Base-by-base conservation (phyloP, 208 protist species). In the Balamuthia mandrillaris region DNA sequence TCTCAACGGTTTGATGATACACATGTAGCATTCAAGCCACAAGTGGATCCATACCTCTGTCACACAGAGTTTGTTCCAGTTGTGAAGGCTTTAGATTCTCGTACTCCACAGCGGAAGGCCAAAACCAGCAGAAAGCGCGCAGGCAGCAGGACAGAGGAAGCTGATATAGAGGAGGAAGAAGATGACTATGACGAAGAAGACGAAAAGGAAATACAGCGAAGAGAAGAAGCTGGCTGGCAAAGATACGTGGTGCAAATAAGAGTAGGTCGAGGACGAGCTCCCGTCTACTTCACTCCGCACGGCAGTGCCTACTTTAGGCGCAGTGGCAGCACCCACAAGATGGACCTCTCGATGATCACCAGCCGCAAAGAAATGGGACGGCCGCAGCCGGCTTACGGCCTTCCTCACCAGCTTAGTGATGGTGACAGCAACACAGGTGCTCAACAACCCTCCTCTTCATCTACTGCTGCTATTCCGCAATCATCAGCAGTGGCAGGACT, bases 31-130 rank as follows among this genome's bases (percentile, higher is more conserved):
- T 87, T 86, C 49, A 58, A 60, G 37, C 84, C 84, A n/a, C 65
- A 87, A n/a, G 84, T 87, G 58, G 84, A 87, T 33, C 84, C 84
- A 18, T 60, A 85, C 18, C 42, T 87, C 14, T 29, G 52, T 14
- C 37, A n/a, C 5, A 29, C 81, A 3, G 39, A 74, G 31, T 87
- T 87, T 49, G 27, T 87, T 10, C 0, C 47, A 44, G 79, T 87
- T n/a, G n/a, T 9, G 37, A 6, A 52, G 63, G 14, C 7, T 24
- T 0, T 31, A 5, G n/a, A 9, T 33, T 6, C 63, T 37, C n/a
- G n/a, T n/a, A n/a, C n/a, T n/a, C n/a, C n/a, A n/a, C n/a, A n/a
- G n/a, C n/a, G n/a, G n/a, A n/a, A n/a, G n/a, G n/a, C n/a, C n/a
- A n/a, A n/a, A n/a, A n/a, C n/a, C n/a, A n/a, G n/a, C n/a, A n/a